Evolutionary conservation across 371 early-diverging fungal species (phyloP).

Genomic region (Mortierella sp.): DNA sequence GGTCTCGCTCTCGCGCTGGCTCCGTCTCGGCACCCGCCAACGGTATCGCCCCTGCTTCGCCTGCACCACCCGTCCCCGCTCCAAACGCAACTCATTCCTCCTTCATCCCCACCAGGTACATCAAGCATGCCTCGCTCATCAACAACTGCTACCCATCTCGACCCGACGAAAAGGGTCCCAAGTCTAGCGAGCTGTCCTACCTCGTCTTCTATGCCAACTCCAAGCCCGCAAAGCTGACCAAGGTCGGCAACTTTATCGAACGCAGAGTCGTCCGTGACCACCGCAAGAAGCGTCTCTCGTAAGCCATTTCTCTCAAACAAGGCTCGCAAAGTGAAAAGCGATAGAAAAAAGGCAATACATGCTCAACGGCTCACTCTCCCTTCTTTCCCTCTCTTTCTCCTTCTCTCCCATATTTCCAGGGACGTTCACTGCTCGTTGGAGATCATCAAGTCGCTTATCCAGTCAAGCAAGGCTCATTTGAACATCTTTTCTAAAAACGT

Average conservation of each 20-base stretch:
- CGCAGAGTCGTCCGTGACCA: slow-evolving; percentile 79
- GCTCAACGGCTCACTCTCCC: background rate
- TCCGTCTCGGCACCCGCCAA: slow-evolving; percentile 13
- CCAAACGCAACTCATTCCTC: slow-evolving; percentile 53
- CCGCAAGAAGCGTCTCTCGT: slow-evolving; percentile 72
- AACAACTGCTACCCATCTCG: slow-evolving; percentile 92
- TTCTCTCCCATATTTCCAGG: background rate
- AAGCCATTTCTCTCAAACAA: slow-evolving; percentile 40
- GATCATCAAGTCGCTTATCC: slow-evolving; percentile 81
- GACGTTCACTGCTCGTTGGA: slow-evolving; percentile 67
- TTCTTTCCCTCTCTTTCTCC: background rate
- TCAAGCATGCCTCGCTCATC: slow-evolving; percentile 93
- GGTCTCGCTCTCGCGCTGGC: slow-evolving; percentile 28
- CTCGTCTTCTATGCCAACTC: slow-evolving; percentile 91
- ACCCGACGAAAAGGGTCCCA: slow-evolving; percentile 85
- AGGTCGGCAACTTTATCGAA: slow-evolving; percentile 90
- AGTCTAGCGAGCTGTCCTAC: slow-evolving; percentile 88
- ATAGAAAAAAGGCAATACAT: background rate
- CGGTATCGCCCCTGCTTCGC: slow-evolving; percentile 11
- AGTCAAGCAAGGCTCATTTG: slow-evolving; percentile 80
- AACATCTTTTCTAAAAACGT: slow-evolving; percentile 85
- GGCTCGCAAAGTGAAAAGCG: background rate
- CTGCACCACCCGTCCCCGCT: slow-evolving; percentile 27
- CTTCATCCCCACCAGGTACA: slow-evolving; percentile 62
- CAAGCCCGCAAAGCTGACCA: slow-evolving; percentile 92